Evolutionary conservation across 108 stramenopile genomes (phyloP).

Genomic region (Chaetoceros tenuissimus): DNA sequence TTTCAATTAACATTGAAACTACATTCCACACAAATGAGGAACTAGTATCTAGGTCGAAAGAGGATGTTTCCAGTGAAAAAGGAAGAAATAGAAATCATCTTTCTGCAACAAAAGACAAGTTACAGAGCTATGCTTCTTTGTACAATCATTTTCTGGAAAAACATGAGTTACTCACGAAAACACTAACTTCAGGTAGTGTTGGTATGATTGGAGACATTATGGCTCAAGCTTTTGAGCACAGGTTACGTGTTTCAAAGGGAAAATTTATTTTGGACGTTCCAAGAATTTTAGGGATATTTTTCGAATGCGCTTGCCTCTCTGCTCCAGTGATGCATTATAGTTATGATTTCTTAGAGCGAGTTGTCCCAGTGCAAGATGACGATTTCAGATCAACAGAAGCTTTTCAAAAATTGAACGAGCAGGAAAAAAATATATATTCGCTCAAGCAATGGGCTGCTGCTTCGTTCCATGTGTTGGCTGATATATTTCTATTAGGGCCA

Average conservation of each 20-base stretch:
- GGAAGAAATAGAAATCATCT: too few species aligned
- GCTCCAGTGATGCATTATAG: conserved; percentile 26
- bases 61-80: too few species aligned
- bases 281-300: conserved; percentile 12
- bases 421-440: too few species aligned
- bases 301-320: conserved; percentile 19
- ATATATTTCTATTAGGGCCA: conserved; percentile 19
- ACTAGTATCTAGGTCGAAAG: too few species aligned
- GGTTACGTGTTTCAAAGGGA: neutral
- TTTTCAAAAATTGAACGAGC: neutral
- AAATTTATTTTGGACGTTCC: conserved; percentile 9
- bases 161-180: conserved; percentile 18
- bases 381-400: neutral
- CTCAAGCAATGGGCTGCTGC: conserved; percentile 10
- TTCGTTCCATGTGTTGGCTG: conserved; percentile 18
- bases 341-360: conserved; percentile 23
- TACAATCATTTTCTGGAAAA: neutral
- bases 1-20: too few species aligned
- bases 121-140: neutral
- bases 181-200: conserved; percentile 18
- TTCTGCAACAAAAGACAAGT: neutral
- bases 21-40: too few species aligned
- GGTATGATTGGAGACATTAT: conserved; percentile 15
- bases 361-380: conserved; percentile 17
- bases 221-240: conserved; percentile 24